A percentile compares a stretch with the other conserved stretches of the same genome.
Evolutionary conservation across 1,139 yeast species (phyloP).

Genomic region (Taiozyma sp.): DNA sequence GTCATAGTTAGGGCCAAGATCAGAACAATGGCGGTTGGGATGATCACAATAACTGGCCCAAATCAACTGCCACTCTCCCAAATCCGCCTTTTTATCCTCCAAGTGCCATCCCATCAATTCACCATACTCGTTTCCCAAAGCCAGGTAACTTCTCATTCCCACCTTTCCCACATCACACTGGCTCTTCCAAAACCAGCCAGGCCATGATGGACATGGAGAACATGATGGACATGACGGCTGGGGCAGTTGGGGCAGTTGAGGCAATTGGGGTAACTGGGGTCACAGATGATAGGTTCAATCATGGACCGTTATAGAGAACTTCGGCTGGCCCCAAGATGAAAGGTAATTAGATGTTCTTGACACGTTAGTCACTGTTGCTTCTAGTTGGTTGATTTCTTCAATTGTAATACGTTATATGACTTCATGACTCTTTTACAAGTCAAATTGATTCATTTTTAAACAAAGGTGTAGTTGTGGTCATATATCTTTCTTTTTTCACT

Average conservation of each 20-base stretch:
- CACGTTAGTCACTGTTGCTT: no score
- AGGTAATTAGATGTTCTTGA: no score
- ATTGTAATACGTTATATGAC: no score
- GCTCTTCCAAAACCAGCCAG: background rate
- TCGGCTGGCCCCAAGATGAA: background rate
- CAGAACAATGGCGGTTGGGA: no score
- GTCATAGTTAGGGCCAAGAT: background rate
- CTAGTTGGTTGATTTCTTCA: no score
- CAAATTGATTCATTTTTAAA: no score
- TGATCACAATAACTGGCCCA: background rate
- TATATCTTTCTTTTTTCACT: no score
- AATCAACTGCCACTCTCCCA: background rate
- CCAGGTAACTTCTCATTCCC: background rate
- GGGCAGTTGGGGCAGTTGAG: no score
- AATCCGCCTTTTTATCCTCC: background rate
- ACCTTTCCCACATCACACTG: background rate
- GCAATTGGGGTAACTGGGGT: background rate
- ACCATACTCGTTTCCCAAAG: background rate
- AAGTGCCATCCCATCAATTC: background rate
- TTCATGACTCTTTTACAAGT: no score
- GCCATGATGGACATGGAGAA: no score
- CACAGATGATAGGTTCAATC: background rate
- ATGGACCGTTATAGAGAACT: background rate
- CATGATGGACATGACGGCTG: no score
- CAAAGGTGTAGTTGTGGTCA: no score